Conservation (phyloP, 805 yeast species). For the Yarrowia divulgata region DNA sequence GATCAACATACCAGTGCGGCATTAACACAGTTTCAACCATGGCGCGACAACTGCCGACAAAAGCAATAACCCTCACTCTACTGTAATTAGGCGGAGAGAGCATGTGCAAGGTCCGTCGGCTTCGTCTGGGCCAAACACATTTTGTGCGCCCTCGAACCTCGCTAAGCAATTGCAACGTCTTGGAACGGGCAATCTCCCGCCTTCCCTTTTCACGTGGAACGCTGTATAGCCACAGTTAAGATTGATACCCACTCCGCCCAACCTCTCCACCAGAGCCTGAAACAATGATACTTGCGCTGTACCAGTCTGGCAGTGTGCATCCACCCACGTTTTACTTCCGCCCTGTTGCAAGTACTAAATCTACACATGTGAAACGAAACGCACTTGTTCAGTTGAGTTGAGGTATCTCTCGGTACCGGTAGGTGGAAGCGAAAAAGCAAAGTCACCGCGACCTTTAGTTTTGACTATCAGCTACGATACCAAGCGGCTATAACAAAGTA, state of each 20-base stretch:
- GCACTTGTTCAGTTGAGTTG: neutral
- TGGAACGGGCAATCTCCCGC: neutral
- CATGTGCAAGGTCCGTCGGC: neutral
- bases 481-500: constrained; percentile 4
- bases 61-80: neutral
- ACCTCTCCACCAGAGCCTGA: constrained; percentile 6
- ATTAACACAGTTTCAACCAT: constrained; percentile 18
- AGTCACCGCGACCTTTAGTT: neutral
- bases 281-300: neutral
- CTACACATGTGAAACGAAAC: constrained; percentile 20
- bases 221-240: neutral
- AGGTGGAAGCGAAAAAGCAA: constrained; percentile 32
- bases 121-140: no score
- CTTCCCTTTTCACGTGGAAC: neutral
- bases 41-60: constrained; percentile 3
- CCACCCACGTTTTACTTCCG: neutral
- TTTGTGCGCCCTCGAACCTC: no score
- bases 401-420: neutral
- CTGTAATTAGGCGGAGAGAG: no score
- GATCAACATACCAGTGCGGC: constrained; percentile 34
- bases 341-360: constrained; percentile 14
- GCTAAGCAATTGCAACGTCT: no score
- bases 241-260: constrained; percentile 13
- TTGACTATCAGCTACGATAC: neutral
- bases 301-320: neutral